These are phyloP conservation scores for Quercus suber DNA, from an alignment of 306 rosid species.

Conservation along the genomic window DNA sequence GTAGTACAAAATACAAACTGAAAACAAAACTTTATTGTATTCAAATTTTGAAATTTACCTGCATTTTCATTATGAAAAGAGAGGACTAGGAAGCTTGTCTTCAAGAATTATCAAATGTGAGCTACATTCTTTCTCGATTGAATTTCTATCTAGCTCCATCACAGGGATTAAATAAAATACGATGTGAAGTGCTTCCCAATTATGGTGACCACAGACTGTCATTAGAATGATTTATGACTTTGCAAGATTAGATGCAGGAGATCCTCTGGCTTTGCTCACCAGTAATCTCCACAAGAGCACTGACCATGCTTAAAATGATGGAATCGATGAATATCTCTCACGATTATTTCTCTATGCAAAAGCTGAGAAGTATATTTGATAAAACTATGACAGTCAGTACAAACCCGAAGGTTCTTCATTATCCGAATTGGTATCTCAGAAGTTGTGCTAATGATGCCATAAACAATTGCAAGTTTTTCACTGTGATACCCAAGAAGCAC, in stretches of 20 bases:
- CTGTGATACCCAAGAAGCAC: constrained; percentile 63
- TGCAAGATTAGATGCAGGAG: neutral
- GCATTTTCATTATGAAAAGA: neutral
- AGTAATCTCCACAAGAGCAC: constrained; percentile 79
- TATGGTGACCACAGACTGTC: constrained; percentile 14
- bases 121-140: neutral
- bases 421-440: constrained; percentile 53
- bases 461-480: constrained; percentile 69
- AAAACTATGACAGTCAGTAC: constrained; percentile 71
- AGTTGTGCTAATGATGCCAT: constrained; percentile 48
- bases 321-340: constrained; percentile 67
- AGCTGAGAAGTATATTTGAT: constrained; percentile 66
- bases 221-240: constrained; percentile 1
- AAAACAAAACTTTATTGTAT: neutral
- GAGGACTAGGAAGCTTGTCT: neutral
- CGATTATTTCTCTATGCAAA: constrained; percentile 58
- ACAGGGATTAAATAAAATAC: neutral
- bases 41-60: neutral
- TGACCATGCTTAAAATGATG: constrained; percentile 63
- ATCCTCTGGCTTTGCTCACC: constrained; percentile 41
- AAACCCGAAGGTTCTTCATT: constrained; percentile 69
- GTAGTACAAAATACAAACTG: neutral
- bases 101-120: neutral
- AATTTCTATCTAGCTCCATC: neutral
- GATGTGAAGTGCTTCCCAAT: constrained; percentile 10